phyloP scores from a whole-genome alignment of 164 flowering plant genomes.

The Annona squamosa region DNA sequence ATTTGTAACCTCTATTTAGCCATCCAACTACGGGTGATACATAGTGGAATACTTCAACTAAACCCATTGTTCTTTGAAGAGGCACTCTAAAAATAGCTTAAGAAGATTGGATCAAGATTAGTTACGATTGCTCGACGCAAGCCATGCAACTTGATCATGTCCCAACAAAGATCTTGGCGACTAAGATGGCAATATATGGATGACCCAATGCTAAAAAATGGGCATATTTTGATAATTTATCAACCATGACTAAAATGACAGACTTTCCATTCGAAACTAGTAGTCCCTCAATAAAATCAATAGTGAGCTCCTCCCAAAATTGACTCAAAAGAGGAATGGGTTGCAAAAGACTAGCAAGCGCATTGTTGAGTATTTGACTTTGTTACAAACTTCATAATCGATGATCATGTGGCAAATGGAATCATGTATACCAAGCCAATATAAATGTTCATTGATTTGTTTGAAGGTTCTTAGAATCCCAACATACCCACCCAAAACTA shows the following conservation, averaged over 20 bases:
- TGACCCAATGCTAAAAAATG: not conserved
- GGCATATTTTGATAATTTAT: not conserved
- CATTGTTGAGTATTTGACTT: not conserved
- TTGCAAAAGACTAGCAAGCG: not conserved
- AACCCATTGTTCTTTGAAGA: not conserved
- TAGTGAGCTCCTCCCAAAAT: not conserved
- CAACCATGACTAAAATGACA: slow-evolving; percentile 1
- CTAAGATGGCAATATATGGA: not conserved
- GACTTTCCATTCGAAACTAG: not conserved
- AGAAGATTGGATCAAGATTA: slow-evolving; percentile 6
- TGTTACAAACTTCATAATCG: not conserved
- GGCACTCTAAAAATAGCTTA: slow-evolving; percentile 3
- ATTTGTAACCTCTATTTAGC: slow-evolving; percentile 6
- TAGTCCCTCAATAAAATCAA: slow-evolving; percentile 7
- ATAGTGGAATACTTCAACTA: not conserved
- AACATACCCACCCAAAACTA: not conserved
- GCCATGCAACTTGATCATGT: slow-evolving; percentile 5
- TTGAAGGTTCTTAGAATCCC: not conserved
- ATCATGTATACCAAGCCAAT: not conserved
- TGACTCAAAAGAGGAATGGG: not conserved
- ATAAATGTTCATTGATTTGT: not conserved
- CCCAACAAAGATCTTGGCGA: not conserved
- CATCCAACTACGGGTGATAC: slow-evolving; percentile 1
- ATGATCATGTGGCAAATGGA: no score
- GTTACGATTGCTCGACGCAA: slow-evolving; percentile 5